Evolutionary conservation across 2,329 filamentous ascomycete genomes (phyloP).

Genomic region (Talaromyces sp.): DNA sequence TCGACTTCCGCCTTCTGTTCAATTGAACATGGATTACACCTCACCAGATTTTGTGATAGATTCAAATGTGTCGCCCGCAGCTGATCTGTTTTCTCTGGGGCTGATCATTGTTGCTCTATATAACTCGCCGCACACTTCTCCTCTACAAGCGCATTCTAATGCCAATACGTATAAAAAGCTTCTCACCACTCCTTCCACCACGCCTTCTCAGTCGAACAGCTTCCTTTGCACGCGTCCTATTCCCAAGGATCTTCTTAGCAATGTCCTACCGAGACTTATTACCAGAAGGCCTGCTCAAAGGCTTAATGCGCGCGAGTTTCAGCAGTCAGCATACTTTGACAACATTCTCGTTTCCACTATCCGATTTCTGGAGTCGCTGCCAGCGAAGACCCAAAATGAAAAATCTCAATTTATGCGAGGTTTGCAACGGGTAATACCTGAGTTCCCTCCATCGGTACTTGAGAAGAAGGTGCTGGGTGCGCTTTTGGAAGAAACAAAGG

Average conservation of each 20-base stretch:
- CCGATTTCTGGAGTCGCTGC: constrained; percentile 85
- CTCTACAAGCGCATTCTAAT: constrained; percentile 77
- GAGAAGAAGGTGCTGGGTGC: constrained; percentile 92
- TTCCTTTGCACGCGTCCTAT: constrained; percentile 77
- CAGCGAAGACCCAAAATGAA: constrained; percentile 85
- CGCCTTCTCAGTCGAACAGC: constrained; percentile 77
- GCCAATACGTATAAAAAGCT: constrained; percentile 79
- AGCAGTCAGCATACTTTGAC: constrained; percentile 93
- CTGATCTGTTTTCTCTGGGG: constrained; percentile 92
- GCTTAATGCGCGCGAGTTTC: constrained; percentile 84
- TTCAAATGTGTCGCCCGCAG: constrained; percentile 74
- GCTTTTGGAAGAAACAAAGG: constrained; percentile 88
- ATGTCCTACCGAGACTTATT: constrained; percentile 80
- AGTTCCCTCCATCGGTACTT: constrained; percentile 88
- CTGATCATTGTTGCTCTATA: constrained; percentile 85
- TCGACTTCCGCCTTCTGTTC: constrained; percentile 74
- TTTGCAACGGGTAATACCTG: constrained; percentile 77
- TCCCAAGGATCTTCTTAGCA: constrained; percentile 70
- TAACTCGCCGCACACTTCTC: constrained; percentile 88
- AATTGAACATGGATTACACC: constrained; percentile 87
- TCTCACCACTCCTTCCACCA: constrained; percentile 72
- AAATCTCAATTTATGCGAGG: constrained; percentile 91
- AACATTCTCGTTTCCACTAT: constrained; percentile 96
- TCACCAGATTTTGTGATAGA: constrained; percentile 95
- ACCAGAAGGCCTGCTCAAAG: constrained; percentile 83